Evolutionary conservation across 192 early-diverging fungal species (phyloP), one percentile per base, ranked within the genome.

Genomic region (Thoreauomyces humboldtii): DNA sequence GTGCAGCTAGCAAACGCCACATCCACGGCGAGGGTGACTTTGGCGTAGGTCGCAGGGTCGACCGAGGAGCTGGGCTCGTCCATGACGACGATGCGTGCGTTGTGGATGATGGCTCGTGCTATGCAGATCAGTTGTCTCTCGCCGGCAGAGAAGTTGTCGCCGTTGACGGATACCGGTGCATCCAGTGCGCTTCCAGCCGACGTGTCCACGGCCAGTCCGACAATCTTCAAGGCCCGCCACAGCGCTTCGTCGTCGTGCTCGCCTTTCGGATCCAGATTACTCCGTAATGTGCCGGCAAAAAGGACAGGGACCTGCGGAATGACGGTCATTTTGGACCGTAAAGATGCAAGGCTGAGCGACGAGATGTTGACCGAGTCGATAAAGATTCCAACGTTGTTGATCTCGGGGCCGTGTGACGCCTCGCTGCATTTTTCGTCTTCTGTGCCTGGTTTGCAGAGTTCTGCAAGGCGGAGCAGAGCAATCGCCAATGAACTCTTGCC

Each of bases 141-240:
- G 22, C 89, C 89, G 25, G 84, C 76, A 14, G 86, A 90, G 64
- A 92, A 90, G 77, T 92, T 92, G 36, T 84, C 76, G 25, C 93
- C 93, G 44, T 86, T 82, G 44, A 91, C 88, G 25, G 84, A 67
- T 0, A 95, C 85, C 36, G 68, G 63, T 4, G 78, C 72, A 22
- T 91, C 87, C 21, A 92, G 72, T 15, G 81, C 81, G 31, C 63
- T 21, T 0, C n/a, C 11, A n/a, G 5, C 4, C 19, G 6, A 24
- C 25, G n/a, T 37, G 5, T 15, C 21, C 4, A 24, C 6, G 22
- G 22, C 15, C 15, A 22, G 22, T 22, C 9, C 12, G 12, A 22
- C 47, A 7, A 22, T 22, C 31, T 36, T 5, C 28, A 94, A 69
- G 0, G 81, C 87, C 4, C 70, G 35, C 92, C 92, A 94, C 41